Percentiles rank a stretch among this genome's conserved stretches.
Conservation (phyloP, 2,329 filamentous ascomycete species). For the Periglandula ipomoeae region DNA sequence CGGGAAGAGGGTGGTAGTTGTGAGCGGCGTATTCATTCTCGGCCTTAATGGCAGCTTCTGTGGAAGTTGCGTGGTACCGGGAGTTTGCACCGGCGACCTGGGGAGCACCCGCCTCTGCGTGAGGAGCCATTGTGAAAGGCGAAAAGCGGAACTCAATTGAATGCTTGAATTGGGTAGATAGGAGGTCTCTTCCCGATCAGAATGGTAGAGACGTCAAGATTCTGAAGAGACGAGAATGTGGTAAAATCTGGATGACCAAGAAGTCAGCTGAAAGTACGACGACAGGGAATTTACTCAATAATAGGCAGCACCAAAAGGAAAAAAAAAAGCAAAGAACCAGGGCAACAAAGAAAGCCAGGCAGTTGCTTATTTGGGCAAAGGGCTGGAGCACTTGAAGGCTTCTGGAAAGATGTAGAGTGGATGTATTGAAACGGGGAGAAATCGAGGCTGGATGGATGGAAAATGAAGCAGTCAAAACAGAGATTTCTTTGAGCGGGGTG, state of each 20-base stretch:
- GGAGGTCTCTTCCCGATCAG: background rate
- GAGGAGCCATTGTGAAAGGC: constrained; percentile 43
- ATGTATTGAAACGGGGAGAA: background rate
- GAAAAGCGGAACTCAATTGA: background rate
- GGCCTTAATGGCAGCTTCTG: constrained; percentile 65
- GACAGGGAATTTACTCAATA: no score
- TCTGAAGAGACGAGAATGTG: background rate
- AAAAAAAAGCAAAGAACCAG: background rate
- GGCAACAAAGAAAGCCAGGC: background rate
- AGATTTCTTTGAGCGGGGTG: constrained; percentile 1
- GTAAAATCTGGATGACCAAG: background rate
- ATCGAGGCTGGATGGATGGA: background rate
- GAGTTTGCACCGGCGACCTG: constrained; percentile 21
- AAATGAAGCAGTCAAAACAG: background rate
- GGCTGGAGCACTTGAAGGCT: background rate
- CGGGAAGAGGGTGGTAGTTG: constrained; percentile 96
- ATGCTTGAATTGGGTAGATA: background rate
- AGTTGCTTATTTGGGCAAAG: constrained; percentile 7
- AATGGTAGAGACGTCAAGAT: background rate
- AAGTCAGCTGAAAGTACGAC: no score
- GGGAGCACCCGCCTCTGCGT: constrained; percentile 37
- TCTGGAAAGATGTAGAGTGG: background rate
- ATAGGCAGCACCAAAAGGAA: background rate
- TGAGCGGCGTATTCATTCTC: constrained; percentile 86
- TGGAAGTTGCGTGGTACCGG: constrained; percentile 67